Base-by-base conservation (phyloP, 164 flowering plant species). In the Kingdonia uniflora region DNA sequence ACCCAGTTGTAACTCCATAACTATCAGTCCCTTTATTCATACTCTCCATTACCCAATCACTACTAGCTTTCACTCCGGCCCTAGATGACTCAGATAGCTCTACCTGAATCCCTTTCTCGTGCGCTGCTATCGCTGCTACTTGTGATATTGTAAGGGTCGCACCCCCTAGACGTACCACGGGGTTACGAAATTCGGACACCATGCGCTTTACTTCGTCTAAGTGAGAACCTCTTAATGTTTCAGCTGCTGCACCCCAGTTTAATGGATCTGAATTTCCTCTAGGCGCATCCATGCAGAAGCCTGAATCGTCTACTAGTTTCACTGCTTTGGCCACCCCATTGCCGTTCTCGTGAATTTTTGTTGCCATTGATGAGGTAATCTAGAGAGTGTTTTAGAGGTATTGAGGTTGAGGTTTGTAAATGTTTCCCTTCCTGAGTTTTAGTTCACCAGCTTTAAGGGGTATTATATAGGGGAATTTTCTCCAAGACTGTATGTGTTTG, bases 11-110 rank as follows among this genome's bases (percentile, higher is more conserved):
- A 46, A 77, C 77, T 0, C 85, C 82, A 56, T 80, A 80, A 22
- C 79, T 77, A 49, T 80, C 82, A 0, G 77, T 75, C 15, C 85
- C 85, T 19, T 75, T 75, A 49, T 56, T 68, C 80, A 77, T 66
- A 61, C 79, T 72, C 11, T 78, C 85, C 79, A 78, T 72, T 2
- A 80, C 82, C 82, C 85, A 80, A 14, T 78, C 77, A 19, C 80
- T 73, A 60, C 85, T 80, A 0, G 76, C 80, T 64, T 75, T 67
- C 8, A 80, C 85, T 0, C 80, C 73, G 2, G 68, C 72, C 54
- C 79, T 58, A 6, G 80, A 73, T 17, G 72, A 49, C 69, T 80
- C 82, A 0, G 64, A 38, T 2, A 80, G 68, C 76, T 80, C 82
- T 11, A 80, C 82, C 50, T 14, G 59, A 8, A 70, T 73, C 1